Evolutionary conservation across 306 rosid species (phyloP), one percentile per base, ranked within the genome.

Genomic region (Sophora flavescens): DNA sequence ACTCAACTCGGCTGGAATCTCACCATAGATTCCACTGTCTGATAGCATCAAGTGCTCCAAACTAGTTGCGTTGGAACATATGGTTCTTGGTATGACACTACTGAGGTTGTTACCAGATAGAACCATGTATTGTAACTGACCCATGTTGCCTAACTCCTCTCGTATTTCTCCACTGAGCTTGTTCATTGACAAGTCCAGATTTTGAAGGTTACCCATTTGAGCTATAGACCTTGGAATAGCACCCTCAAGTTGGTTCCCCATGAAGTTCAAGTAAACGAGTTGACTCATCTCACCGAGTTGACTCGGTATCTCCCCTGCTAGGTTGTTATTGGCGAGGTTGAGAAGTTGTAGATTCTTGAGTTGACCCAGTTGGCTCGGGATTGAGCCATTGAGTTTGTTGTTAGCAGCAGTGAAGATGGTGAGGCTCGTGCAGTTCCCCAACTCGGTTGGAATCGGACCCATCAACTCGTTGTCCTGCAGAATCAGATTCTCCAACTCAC

Each of bases 401-500:
- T 54, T 79, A 17, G 99, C 89, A 35, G 84, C 90, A 26, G 97
- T 84, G 86, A 95, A 85, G 28, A 84, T 3, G 6, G 82, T 70
- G 84, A 95, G 97, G 74, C 92, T 85, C 8, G 96, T 87, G 57
- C 97, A 90, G 84, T 92, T 95, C 7, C 91, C 96, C 45, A 95
- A 76, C 87, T 95, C 92, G 38, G 76, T 36, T 0, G 99, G 99
- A 70, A 95, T 87, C 61, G 89, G 86, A 67, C 99, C 97, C 63
- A 47, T 79, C 13, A 95, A 84, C 30, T 78, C 89, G 62, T 95
- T 95, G 4, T 86, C 84, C 56, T 95, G 97, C 12, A 95, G 72
- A 69, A 92, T 44, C 28, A 92, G 75, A 50, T 76, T 83, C 88
- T 86, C 79, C 33, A 92, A 1, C 44, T 33, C 81, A 69, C 78